Base-by-base conservation (phyloP, 306 rosid genomes). In the Inga leiocalycina region DNA sequence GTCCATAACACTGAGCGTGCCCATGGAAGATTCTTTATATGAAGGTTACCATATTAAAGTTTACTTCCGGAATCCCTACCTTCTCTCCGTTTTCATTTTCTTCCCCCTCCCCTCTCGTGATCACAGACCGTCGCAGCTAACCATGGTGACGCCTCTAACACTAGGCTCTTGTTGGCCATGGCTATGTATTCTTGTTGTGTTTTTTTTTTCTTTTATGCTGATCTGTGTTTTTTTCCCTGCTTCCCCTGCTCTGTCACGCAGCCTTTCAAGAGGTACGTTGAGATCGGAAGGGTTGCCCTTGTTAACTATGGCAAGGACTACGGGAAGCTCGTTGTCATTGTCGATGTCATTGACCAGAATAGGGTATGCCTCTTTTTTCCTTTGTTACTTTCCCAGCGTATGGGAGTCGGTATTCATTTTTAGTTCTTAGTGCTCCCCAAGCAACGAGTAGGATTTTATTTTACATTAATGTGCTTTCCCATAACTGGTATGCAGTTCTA, bases 251-350 rank as follows among this genome's bases (percentile, higher is more conserved):
- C 13, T 72, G 17, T 41, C 22, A 14, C 22, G 59, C 39, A 95
- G 97, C 98, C 99, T 76, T 94, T 94, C 93, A 97, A 94, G 91
- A 90, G 99, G 84, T 94, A 62, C 84, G 91, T 94, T 10, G 99
- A 97, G 97, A 91, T 94, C 88, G 99, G 98, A 37, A 87, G 99
- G 87, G 93, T 97, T 3, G 99, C 93, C 54, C 94, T 92, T 65
- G 79, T 97, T 90, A 97, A 97, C 92, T 94, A 91, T 77, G 99
- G 99, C 39, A 79, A 88, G 19, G 98, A 94, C 56, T 94, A 94
- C 30, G 99, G 98, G 0, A 94, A 80, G 86, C 98, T 97, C 13
- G 97, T 97, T 5, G 98, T 94, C 74, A 97, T 97, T 72, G 98
- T 97, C 61, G 99, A 97, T 67, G 94, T 97, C 77, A 83, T 94